Conservation (phyloP, 2,329 filamentous ascomycete species). For the Cladosporium sp. region DNA sequence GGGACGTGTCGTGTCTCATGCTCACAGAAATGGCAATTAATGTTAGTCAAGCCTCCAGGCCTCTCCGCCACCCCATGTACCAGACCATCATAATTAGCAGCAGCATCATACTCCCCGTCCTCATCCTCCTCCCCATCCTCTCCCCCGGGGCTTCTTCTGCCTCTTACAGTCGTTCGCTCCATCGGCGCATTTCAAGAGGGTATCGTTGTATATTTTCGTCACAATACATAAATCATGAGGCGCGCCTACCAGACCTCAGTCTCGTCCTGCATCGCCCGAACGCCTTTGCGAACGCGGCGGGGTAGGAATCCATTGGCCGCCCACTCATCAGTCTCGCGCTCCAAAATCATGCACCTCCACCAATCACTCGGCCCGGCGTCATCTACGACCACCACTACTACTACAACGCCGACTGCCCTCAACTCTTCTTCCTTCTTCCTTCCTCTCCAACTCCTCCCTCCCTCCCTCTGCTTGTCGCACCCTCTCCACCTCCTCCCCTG, state of each 20-base stretch:
- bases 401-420: constrained; percentile 12
- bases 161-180: constrained; percentile 4
- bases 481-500: constrained; percentile 50
- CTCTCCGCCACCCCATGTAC: neutral
- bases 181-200: no score
- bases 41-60: neutral
- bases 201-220: neutral
- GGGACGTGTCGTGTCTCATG: neutral
- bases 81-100: no score
- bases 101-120: no score
- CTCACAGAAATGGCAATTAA: neutral
- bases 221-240: neutral
- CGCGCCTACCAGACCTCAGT: neutral
- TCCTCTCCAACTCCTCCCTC: constrained; percentile 40
- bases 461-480: constrained; percentile 36
- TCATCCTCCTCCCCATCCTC: no score
- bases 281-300: no score
- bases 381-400: constrained; percentile 2
- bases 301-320: no score
- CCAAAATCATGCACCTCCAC: neutral
- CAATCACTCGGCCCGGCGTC: constrained; percentile 7
- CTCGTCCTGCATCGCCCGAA: neutral
- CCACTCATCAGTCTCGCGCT: no score
- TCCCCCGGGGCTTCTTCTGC: constrained; percentile 4
- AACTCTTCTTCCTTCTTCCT: constrained; percentile 24